A percentile compares a stretch with the other conserved stretches of the same genome.
Conservation (phyloP, 371 early-diverging fungal genomes). For the Mucor mucedo region DNA sequence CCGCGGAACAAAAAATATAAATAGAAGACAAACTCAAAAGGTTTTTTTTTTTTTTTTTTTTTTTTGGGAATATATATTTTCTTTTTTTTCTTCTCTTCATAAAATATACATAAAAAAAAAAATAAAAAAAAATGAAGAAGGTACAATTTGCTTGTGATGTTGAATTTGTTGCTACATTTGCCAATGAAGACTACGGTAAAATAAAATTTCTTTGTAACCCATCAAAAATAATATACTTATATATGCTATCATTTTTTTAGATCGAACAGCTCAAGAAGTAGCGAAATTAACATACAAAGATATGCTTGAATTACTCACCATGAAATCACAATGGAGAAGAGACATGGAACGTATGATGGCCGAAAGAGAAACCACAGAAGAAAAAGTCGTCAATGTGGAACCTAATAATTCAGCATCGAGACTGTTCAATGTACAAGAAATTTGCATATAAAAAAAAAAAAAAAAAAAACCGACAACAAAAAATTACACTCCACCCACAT, state of each 20-base stretch:
- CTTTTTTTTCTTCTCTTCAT: background rate
- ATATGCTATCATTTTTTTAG: too few species aligned
- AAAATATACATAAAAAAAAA: background rate
- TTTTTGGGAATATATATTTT: background rate
- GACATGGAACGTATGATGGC: slow-evolving; percentile 50
- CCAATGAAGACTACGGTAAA: slow-evolving; percentile 56
- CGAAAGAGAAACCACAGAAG: slow-evolving; percentile 30
- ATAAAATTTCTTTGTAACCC: background rate
- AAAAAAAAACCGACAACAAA: background rate
- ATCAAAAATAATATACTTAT: too few species aligned
- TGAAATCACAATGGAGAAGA: slow-evolving; percentile 53
- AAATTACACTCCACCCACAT: background rate
- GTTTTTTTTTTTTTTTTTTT: background rate
- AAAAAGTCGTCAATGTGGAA: slow-evolving; percentile 8
- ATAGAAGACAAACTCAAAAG: background rate
- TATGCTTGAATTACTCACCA: slow-evolving; percentile 51
- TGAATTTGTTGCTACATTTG: slow-evolving; percentile 48
- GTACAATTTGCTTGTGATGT: slow-evolving; percentile 51
- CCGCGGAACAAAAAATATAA: slow-evolving; percentile 22
- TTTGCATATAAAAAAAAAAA: slow-evolving; percentile 22
- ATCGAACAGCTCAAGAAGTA: slow-evolving; percentile 56
- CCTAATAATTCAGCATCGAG: slow-evolving; percentile 10
- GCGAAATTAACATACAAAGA: slow-evolving; percentile 54
- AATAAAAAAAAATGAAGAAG: slow-evolving; percentile 31
- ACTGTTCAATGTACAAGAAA: slow-evolving; percentile 30